A percentile compares a stretch with the other conserved stretches of the same genome.
These are phyloP conservation scores for Ballota nigra DNA, from an alignment of 257 asterid genomes.

Conservation along the genomic window DNA sequence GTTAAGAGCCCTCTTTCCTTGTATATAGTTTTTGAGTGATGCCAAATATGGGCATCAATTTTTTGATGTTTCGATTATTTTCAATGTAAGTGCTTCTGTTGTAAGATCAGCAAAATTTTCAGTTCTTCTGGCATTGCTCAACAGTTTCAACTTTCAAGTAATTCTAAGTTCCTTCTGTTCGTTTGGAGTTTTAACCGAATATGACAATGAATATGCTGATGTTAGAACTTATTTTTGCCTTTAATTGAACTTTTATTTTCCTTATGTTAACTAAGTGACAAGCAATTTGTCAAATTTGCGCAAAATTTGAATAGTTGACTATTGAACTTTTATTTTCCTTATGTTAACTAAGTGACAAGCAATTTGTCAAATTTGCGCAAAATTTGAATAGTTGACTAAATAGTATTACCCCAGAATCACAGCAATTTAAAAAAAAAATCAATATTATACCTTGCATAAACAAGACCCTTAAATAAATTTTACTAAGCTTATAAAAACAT, in stretches of 20 bases:
- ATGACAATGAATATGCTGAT: too few species aligned
- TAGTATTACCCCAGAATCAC: background rate
- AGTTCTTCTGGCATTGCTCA: background rate
- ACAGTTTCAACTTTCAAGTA: background rate
- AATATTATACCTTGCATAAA: too few species aligned
- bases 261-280: too few species aligned
- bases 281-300: background rate
- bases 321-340: too few species aligned
- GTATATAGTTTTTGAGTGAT: slow-evolving; percentile 24
- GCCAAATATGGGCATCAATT: slow-evolving; percentile 12
- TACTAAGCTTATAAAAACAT: too few species aligned
- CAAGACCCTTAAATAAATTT: background rate
- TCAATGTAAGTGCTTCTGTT: background rate
- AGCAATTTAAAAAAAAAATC: too few species aligned
- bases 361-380: too few species aligned
- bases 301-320: too few species aligned
- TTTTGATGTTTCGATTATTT: background rate
- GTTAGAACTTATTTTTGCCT: too few species aligned
- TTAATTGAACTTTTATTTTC: too few species aligned
- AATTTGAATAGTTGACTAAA: background rate
- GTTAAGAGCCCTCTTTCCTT: background rate
- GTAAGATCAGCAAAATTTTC: background rate
- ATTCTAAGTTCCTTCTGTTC: background rate
- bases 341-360: too few species aligned
- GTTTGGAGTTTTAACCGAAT: background rate